phyloP scores from a whole-genome alignment of 352 stramenopile species.

The Globisporangium okanoganense region DNA sequence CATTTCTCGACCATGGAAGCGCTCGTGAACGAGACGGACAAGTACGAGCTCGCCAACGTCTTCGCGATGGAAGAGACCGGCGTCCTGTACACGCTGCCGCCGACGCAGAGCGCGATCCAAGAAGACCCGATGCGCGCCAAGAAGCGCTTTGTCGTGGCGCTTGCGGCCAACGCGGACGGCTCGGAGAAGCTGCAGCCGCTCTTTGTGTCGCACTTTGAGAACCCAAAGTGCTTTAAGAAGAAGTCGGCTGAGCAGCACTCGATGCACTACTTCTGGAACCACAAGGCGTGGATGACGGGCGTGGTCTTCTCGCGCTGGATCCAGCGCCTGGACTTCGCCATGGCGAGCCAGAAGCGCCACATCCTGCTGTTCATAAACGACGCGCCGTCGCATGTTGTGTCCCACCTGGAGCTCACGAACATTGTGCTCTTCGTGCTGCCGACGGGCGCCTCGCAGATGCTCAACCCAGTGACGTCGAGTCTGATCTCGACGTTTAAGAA shows the following conservation, averaged over 20 bases:
- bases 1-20: slow-evolving; percentile 60
- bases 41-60: slow-evolving; percentile 69
- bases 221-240: slow-evolving; percentile 73
- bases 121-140: slow-evolving; percentile 55
- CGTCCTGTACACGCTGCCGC: slow-evolving; percentile 69
- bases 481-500: slow-evolving; percentile 71
- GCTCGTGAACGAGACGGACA: slow-evolving; percentile 60
- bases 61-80: slow-evolving; percentile 76
- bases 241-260: slow-evolving; percentile 75
- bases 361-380: slow-evolving; percentile 81
- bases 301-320: slow-evolving; percentile 84
- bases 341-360: slow-evolving; percentile 69
- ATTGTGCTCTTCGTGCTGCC: slow-evolving; percentile 65
- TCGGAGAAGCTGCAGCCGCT: slow-evolving; percentile 76
- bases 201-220: slow-evolving; percentile 76
- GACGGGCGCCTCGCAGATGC: slow-evolving; percentile 40
- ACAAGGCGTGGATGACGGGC: slow-evolving; percentile 80
- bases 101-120: slow-evolving; percentile 37
- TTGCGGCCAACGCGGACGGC: slow-evolving; percentile 65
- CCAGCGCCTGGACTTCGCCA: slow-evolving; percentile 74
- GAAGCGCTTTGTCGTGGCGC: slow-evolving; percentile 65
- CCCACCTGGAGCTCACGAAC: slow-evolving; percentile 73
- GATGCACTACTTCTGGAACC: slow-evolving; percentile 83
- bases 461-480: slow-evolving; percentile 65
- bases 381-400: slow-evolving; percentile 68